Evolutionary conservation across 306 rosid genomes (phyloP).

Genomic region (Ziziphus jujuba): DNA sequence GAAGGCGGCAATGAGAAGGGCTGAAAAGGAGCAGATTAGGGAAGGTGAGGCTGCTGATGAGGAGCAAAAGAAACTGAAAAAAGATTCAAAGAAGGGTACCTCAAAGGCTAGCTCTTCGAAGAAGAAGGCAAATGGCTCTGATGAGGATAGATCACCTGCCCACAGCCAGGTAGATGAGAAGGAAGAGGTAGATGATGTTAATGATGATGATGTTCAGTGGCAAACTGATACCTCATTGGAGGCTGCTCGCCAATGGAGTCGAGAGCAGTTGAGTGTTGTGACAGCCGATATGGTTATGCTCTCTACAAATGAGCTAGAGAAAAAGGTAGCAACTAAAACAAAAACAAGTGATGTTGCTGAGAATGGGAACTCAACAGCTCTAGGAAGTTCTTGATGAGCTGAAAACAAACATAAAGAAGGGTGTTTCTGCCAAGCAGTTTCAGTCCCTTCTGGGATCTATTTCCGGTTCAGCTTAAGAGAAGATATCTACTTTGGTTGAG

Average conservation of each 20-base stretch:
- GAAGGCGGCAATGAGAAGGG: constrained; percentile 70
- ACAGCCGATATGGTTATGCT: constrained; percentile 76
- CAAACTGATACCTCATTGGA: constrained; percentile 60
- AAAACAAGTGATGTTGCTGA: constrained; percentile 18
- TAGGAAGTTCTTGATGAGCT: constrained; percentile 36
- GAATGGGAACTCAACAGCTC: constrained; percentile 32
- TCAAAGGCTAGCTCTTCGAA: constrained; percentile 43
- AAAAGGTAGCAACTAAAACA: constrained; percentile 17
- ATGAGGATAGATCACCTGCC: constrained; percentile 55
- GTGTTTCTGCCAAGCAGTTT: constrained; percentile 35
- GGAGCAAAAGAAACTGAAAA: constrained; percentile 54
- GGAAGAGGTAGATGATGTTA: constrained; percentile 28
- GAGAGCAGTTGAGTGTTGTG: constrained; percentile 58
- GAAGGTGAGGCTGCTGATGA: constrained; percentile 71
- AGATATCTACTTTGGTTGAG: constrained; percentile 48
- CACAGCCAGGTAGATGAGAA: constrained; percentile 40
- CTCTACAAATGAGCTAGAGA: constrained; percentile 48
- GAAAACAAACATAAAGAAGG: constrained; percentile 42
- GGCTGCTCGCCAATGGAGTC: constrained; percentile 59
- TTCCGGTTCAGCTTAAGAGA: constrained; percentile 45
- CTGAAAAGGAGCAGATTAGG: constrained; percentile 66
- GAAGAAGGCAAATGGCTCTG: constrained; percentile 55
- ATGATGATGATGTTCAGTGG: constrained; percentile 52
- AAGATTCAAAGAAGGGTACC: constrained; percentile 51
- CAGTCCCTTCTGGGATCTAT: constrained; percentile 26